Base-by-base conservation (phyloP, 495 filamentous ascomycete genomes). In the Hypoxylon trugodes region DNA sequence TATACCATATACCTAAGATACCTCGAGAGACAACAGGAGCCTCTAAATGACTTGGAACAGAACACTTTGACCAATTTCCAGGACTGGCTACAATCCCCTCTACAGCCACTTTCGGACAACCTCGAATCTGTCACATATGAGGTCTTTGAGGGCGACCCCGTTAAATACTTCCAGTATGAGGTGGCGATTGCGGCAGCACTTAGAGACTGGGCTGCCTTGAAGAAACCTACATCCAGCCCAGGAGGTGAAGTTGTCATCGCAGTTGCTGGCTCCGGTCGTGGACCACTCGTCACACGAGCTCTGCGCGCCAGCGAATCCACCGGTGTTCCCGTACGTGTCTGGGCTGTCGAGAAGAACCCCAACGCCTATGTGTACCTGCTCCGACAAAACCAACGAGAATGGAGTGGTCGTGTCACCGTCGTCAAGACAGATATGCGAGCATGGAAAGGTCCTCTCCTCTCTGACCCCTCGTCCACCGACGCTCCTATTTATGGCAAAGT, bases 81-180 rank as follows among this genome's bases (percentile, higher is more conserved):
- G 61, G 95, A 99, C 71, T 98, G 95, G 76, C 80, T 98, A 1
- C 95, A 99, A 73, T 90, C 91, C 3, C 95, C 95, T 6, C 77
- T 99, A 32, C 96, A 99, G 69, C 95, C 95, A 0, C 82, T 99
- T 15, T 90, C 95, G 0, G 95, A 98, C 74, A 98, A 99, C 63
- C 82, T 99, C 19, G 95, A 99, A 70, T 95, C 90, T 42, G 90
- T 96, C 49, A 99, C 95, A 1, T 99, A 99, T 72, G 95, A 99
- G 73, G 93, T 98, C 6, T 99, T 99, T 69, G 95, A 99, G 74
- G 96, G 95, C 63, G 96, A 98, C 57, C 95, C 95, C 0, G 88
- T 98, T 73, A 99, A 99, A 74, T 99, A 99, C 72, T 88, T 93
- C 47, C 93, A 92, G 81, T 99, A 99, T 72, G 92, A 97, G 72